Evolutionary conservation across 208 protist genomes (phyloP).

Genomic region (Trypanosoma brucei): DNA sequence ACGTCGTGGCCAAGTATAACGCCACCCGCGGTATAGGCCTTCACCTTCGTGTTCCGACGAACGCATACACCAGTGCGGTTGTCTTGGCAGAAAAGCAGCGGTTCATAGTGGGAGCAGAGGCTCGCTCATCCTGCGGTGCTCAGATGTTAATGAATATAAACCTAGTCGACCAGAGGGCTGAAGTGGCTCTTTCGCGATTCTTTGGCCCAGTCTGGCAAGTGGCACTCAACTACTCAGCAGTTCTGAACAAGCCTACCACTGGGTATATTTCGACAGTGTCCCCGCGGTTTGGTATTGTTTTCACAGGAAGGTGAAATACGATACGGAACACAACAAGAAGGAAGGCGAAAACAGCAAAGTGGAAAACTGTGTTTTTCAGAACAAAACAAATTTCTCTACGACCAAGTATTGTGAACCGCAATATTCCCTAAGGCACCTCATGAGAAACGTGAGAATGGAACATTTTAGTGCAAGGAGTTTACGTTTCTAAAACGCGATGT

Average conservation of each 20-base stretch:
- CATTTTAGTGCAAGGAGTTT: too few relatives aligned
- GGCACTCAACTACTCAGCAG: constrained; percentile 31
- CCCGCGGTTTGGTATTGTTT: constrained; percentile 41
- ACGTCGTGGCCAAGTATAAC: constrained; percentile 53
- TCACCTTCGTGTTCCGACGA: constrained; percentile 50
- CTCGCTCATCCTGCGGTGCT: constrained; percentile 43
- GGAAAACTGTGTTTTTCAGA: neutral
- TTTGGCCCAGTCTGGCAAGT: constrained; percentile 62
- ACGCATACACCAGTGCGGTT: constrained; percentile 37
- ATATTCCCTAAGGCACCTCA: too few relatives aligned
- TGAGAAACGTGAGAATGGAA: too few relatives aligned
- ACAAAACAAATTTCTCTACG: too few relatives aligned
- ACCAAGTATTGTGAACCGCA: too few relatives aligned
- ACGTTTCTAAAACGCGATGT: too few relatives aligned
- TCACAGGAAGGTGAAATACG: constrained; percentile 31
- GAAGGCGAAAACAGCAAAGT: neutral
- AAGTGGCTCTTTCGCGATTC: constrained; percentile 41
- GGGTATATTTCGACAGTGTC: neutral
- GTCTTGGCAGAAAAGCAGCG: constrained; percentile 42
- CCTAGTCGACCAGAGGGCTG: constrained; percentile 37
- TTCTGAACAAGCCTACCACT: constrained; percentile 3
- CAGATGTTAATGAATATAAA: constrained; percentile 58
- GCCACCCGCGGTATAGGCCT: constrained; percentile 34
- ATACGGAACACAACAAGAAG: constrained; percentile 4
- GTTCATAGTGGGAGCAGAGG: constrained; percentile 57